Base-by-base conservation (phyloP, 1,284 basidiomycete genomes). In the Ustilago vetiveriae region DNA sequence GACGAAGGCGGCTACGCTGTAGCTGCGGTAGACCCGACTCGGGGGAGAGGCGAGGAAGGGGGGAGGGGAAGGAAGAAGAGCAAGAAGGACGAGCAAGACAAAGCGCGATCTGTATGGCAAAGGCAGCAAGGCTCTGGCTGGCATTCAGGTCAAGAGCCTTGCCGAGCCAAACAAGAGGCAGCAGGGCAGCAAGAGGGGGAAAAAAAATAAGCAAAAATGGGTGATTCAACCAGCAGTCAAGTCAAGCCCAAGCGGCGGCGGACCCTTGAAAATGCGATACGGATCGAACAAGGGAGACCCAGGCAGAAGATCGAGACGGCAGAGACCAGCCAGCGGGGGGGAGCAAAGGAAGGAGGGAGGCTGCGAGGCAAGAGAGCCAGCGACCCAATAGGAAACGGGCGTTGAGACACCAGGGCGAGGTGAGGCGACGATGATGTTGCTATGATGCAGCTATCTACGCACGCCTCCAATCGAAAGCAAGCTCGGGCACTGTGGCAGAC, bases 391-490 rank as follows among this genome's bases (percentile, higher is more conserved):
- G 29, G 43, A 27, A 17, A 19, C n/a, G n/a, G n/a, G n/a, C n/a
- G n/a, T n/a, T n/a, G n/a, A n/a, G n/a, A n/a, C n/a, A n/a, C n/a
- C n/a, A n/a, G 37, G 24, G 33, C 8, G 16, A 17, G 42, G 40
- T 21, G 27, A 37, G 21, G 36, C 10, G 32, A 27, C 23, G 37
- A 47, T 43, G 53, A 48, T 55, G 54, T 48, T 49, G 43, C 60
- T 49, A 57, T 43, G 48, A 47, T 63, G 53, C 59, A 35, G 59
- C 43, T 43, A 30, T 46, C 42, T 36, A 41, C 44, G 17, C 13
- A 13, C 17, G 4, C 9, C 11, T 7, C 16, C 41, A 9, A 21
- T 22, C 29, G 10, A 32, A 21, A 14, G 17, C 24, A 30, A 39
- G 27, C 37, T 35, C 6, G 33, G 16, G n/a, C n/a, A n/a, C n/a